phyloP scores from a whole-genome alignment of 768 basidiomycete genomes.

The Amanita phalloides region DNA sequence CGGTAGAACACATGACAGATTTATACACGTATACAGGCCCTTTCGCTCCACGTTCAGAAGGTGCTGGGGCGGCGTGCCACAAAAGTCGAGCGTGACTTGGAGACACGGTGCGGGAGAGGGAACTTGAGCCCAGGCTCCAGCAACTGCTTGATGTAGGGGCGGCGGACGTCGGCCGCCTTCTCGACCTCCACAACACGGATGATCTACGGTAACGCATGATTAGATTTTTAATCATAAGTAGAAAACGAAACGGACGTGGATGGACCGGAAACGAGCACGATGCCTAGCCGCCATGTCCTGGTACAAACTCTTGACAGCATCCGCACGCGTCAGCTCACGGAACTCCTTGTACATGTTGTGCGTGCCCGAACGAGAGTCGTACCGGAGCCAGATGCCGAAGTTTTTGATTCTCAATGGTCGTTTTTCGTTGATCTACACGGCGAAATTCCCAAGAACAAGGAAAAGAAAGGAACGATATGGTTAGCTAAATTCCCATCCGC shows the following conservation, averaged over 20 bases:
- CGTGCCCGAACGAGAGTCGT: slow-evolving; percentile 98
- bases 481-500: slow-evolving; percentile 60
- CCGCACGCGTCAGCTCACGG: slow-evolving; percentile 90
- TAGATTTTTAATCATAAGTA: background rate
- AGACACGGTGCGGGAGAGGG: slow-evolving; percentile 89
- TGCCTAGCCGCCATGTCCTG: slow-evolving; percentile 99
- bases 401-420: slow-evolving; percentile 98
- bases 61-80: slow-evolving; percentile 69
- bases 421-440: slow-evolving; percentile 87
- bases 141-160: slow-evolving; percentile 97
- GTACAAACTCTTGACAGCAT: slow-evolving; percentile 94
- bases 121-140: slow-evolving; percentile 86
- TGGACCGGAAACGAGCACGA: slow-evolving; percentile 98
- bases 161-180: slow-evolving; percentile 85
- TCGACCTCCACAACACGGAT: slow-evolving; percentile 95
- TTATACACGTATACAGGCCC: background rate
- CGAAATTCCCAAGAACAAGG: slow-evolving; percentile 16
- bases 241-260: slow-evolving; percentile 58
- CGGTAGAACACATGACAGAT: background rate
- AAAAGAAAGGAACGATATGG: slow-evolving; percentile 14
- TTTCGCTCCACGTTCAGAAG: slow-evolving; percentile 30
- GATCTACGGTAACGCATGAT: slow-evolving; percentile 41
- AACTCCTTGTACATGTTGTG: slow-evolving; percentile 99
- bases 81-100: slow-evolving; percentile 72
- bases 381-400: slow-evolving; percentile 99